phyloP scores from a whole-genome alignment of 441 rosid species.

The Erodium texanum region DNA sequence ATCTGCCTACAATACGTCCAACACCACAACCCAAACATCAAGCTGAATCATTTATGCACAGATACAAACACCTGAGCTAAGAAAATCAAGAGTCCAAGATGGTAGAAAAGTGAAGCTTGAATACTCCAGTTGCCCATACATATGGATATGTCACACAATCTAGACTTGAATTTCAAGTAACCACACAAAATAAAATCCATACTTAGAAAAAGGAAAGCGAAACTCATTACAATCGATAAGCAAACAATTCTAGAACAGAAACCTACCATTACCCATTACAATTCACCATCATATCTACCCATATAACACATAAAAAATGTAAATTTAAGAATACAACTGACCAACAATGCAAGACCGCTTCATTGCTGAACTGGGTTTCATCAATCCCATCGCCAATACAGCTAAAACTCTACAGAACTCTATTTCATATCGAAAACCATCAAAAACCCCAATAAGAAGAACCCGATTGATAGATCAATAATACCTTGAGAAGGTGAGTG shows the following conservation, averaged over 20 bases:
- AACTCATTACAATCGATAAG: not conserved
- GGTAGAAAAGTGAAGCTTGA: slow-evolving; percentile 1
- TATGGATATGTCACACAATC: not conserved
- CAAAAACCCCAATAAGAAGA: slow-evolving; percentile 4
- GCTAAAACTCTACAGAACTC: not conserved
- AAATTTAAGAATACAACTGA: not conserved
- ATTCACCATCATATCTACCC: slow-evolving; percentile 5
- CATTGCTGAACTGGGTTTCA: slow-evolving; percentile 15
- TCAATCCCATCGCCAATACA: slow-evolving; percentile 4
- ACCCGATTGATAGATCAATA: not conserved
- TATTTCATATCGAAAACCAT: slow-evolving; percentile 4
- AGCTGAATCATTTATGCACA: slow-evolving; percentile 17
- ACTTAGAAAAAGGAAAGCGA: not conserved
- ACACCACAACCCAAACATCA: slow-evolving; percentile 4
- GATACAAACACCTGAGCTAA: slow-evolving; percentile 17
- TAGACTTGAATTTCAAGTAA: not conserved
- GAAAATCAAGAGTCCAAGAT: not conserved
- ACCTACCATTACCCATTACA: not conserved
- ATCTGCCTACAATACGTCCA: not conserved
- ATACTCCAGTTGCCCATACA: not conserved
- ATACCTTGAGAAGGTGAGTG: slow-evolving; percentile 41
- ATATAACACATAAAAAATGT: not conserved
- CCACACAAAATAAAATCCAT: not conserved
- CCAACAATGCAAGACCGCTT: slow-evolving; percentile 9
- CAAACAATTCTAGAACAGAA: not conserved